phyloP scores from a whole-genome alignment of 371 early-diverging fungal genomes.

The Mortierella sp. region DNA sequence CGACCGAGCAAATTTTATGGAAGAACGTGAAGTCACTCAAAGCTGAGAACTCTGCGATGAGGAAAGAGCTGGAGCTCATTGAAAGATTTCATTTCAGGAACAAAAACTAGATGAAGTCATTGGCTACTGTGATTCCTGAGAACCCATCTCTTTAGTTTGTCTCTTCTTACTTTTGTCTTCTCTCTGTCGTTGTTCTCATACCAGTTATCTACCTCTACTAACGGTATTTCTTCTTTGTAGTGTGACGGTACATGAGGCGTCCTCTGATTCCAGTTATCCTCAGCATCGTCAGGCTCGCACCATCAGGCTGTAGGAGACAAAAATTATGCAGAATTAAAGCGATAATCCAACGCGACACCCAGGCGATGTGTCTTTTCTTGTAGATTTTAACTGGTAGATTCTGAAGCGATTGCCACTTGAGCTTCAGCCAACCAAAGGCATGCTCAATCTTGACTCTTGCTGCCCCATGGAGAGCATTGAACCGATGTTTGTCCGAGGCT shows the following conservation, averaged over 20 bases:
- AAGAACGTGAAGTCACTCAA: conserved; percentile 9
- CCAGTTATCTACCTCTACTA: not conserved
- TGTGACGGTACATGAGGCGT: conserved; percentile 1
- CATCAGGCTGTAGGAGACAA: conserved; percentile 7
- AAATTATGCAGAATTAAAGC: conserved; percentile 7
- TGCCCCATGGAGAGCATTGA: conserved; percentile 7
- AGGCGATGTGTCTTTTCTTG: conserved; percentile 3
- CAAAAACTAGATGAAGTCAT: too few relatives aligned
- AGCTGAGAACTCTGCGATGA: too few relatives aligned
- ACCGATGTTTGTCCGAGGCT: not conserved
- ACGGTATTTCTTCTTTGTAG: not conserved
- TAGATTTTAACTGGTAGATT: conserved; percentile 5
- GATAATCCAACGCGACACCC: conserved; percentile 10
- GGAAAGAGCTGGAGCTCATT: too few relatives aligned
- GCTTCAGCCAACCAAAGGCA: conserved; percentile 8
- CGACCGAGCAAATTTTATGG: not conserved
- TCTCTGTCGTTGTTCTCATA: not conserved
- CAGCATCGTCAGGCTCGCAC: not conserved
- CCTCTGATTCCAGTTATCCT: conserved; percentile 5
- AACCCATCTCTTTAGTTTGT: conserved; percentile 6
- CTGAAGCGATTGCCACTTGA: conserved; percentile 8
- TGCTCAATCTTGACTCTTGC: conserved; percentile 16
- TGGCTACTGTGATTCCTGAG: conserved; percentile 11
- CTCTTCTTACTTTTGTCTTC: not conserved
- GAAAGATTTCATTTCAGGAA: too few relatives aligned